Conservation (phyloP, 768 basidiomycete species). For the Grammothele lineata region DNA sequence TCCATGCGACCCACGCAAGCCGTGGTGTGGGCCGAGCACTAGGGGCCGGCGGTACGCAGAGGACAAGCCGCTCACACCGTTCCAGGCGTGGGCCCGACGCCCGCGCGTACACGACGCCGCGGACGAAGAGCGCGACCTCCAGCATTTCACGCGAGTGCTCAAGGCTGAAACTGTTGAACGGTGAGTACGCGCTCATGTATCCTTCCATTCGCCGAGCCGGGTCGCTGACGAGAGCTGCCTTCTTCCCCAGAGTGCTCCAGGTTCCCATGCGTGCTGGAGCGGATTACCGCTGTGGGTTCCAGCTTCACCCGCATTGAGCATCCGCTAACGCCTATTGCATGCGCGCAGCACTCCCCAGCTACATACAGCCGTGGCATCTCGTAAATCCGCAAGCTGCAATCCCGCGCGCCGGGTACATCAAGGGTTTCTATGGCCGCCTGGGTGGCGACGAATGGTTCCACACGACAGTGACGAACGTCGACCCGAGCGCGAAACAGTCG, state of each 20-base stretch:
- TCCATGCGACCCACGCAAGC: background rate
- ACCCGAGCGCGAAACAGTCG: constrained; percentile 75
- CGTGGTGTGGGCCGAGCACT: constrained; percentile 28
- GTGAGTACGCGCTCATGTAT: constrained; percentile 31
- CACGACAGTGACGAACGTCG: constrained; percentile 76
- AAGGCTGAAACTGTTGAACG: constrained; percentile 50
- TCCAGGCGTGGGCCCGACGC: constrained; percentile 50
- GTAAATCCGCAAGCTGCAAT: constrained; percentile 55
- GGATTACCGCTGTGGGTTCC: constrained; percentile 73
- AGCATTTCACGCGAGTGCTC: constrained; percentile 63
- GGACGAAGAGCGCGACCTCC: constrained; percentile 49
- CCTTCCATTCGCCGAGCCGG: too few species aligned
- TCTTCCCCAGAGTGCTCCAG: constrained; percentile 51
- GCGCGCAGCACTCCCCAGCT: background rate
- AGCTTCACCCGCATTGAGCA: too few species aligned
- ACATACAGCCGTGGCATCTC: constrained; percentile 43
- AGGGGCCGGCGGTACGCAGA: constrained; percentile 10
- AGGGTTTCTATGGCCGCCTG: constrained; percentile 56
- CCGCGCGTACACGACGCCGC: too few species aligned
- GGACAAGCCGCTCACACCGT: constrained; percentile 29
- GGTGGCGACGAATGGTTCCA: constrained; percentile 53
- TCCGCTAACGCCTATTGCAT: constrained; percentile 11
- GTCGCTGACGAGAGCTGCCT: too few species aligned
- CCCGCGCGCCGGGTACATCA: constrained; percentile 47
- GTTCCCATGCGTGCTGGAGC: constrained; percentile 55